Evolutionary conservation across 2,329 filamentous ascomycete species (phyloP).

Genomic region (Fusarium sp.): DNA sequence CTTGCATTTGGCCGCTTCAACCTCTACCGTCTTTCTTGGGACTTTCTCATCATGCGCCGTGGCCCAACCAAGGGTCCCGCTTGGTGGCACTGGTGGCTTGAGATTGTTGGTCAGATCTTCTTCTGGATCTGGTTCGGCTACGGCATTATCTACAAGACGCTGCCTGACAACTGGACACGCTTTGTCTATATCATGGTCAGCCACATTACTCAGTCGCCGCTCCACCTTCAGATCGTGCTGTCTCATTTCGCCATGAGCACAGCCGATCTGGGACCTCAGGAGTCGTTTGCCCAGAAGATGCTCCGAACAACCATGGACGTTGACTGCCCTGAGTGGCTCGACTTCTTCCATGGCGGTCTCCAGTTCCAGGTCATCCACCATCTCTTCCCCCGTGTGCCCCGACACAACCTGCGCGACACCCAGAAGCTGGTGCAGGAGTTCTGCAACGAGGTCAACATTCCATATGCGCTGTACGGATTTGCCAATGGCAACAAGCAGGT

Average conservation of each 20-base stretch:
- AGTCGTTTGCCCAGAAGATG: slow-evolving; percentile 92
- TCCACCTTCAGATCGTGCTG: slow-evolving; percentile 91
- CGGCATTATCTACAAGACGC: slow-evolving; percentile 76
- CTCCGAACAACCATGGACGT: slow-evolving; percentile 94
- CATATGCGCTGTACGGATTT: slow-evolving; percentile 88
- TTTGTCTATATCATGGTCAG: slow-evolving; percentile 82
- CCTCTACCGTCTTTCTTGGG: slow-evolving; percentile 84
- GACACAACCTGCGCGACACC: slow-evolving; percentile 81
- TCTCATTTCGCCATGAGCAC: slow-evolving; percentile 97
- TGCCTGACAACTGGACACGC: slow-evolving; percentile 76
- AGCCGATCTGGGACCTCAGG: slow-evolving; percentile 81
- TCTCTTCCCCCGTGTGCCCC: slow-evolving; percentile 83
- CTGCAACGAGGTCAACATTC: slow-evolving; percentile 83
- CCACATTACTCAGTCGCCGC: slow-evolving; percentile 81
- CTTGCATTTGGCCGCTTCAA: slow-evolving; percentile 88
- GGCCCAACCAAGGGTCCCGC: slow-evolving; percentile 80
- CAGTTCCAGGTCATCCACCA: slow-evolving; percentile 94
- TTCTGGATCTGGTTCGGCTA: slow-evolving; percentile 94
- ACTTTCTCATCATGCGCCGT: slow-evolving; percentile 75
- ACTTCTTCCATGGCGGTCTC: slow-evolving; percentile 88
- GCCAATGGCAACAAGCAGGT: slow-evolving; percentile 85
- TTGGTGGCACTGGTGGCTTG: slow-evolving; percentile 86
- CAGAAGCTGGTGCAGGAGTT: slow-evolving; percentile 84
- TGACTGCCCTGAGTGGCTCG: slow-evolving; percentile 87
- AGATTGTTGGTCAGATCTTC: slow-evolving; percentile 78